A percentile compares a stretch with the other conserved stretches of the same genome.
Conservation (phyloP, 2,329 filamentous ascomycete genomes). For the Ceratocystiopsis minuta region DNA sequence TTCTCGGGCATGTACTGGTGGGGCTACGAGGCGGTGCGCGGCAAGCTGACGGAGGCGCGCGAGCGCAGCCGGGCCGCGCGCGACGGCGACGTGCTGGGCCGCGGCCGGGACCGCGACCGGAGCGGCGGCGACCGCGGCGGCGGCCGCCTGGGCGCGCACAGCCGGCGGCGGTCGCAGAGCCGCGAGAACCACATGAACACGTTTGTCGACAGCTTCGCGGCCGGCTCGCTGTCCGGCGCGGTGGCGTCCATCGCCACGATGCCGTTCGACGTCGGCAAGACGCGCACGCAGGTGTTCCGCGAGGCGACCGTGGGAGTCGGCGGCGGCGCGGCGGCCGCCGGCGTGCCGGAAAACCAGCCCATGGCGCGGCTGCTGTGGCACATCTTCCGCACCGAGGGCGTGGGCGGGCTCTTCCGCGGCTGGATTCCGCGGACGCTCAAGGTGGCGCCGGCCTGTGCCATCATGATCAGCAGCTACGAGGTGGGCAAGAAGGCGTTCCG, state of each 20-base stretch:
- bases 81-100: neutral
- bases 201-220: constrained; percentile 75
- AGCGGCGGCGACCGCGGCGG: constrained; percentile 9
- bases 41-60: constrained; percentile 50
- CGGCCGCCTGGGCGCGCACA: constrained; percentile 17
- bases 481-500: constrained; percentile 79
- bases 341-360: constrained; percentile 51
- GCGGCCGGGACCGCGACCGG: constrained; percentile 19
- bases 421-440: constrained; percentile 87
- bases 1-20: constrained; percentile 98
- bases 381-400: constrained; percentile 74
- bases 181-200: constrained; percentile 57
- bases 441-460: constrained; percentile 88
- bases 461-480: constrained; percentile 98
- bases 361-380: constrained; percentile 78
- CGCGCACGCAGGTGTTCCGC: constrained; percentile 68
- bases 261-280: constrained; percentile 96
- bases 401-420: constrained; percentile 67
- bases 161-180: constrained; percentile 38
- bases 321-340: constrained; percentile 14
- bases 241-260: constrained; percentile 79
- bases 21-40: constrained; percentile 78
- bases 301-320: constrained; percentile 24
- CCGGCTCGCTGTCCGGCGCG: constrained; percentile 67
- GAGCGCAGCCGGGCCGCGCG: constrained; percentile 28